These are phyloP conservation scores for Rutstroemia sp. DNA, from an alignment of 2,329 filamentous ascomycete genomes.

Conservation along the genomic window DNA sequence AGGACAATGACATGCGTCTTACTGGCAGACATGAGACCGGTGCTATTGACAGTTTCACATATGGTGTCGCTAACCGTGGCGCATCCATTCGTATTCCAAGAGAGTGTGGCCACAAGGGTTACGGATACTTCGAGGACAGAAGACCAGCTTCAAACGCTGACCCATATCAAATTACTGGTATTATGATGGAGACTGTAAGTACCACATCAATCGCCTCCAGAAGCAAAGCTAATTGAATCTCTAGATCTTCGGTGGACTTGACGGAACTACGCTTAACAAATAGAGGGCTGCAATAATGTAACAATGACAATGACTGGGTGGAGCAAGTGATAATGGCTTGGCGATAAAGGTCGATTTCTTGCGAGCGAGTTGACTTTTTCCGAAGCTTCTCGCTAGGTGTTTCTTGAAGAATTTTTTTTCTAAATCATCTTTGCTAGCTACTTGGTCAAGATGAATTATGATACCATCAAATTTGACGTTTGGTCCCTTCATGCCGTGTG, in stretches of 20 bases:
- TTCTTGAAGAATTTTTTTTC: neutral
- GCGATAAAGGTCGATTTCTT: conserved; percentile 5
- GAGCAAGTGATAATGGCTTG: conserved; percentile 7
- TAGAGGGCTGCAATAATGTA: conserved; percentile 1
- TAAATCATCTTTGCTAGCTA: no score
- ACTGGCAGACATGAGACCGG: conserved; percentile 94
- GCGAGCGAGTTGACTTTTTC: neutral
- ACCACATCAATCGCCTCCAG: neutral
- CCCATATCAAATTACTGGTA: conserved; percentile 61
- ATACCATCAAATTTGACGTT: neutral
- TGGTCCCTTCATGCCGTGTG: neutral
- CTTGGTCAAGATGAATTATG: neutral
- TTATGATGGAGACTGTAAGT: conserved; percentile 32
- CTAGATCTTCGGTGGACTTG: conserved; percentile 27
- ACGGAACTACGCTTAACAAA: conserved; percentile 15
- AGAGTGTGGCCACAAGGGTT: conserved; percentile 76
- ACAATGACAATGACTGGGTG: neutral
- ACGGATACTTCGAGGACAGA: conserved; percentile 89
- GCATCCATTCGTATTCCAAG: conserved; percentile 89
- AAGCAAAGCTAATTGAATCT: conserved; percentile 12
- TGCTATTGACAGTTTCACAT: conserved; percentile 86
- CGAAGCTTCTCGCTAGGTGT: neutral
- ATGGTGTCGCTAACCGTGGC: conserved; percentile 92
- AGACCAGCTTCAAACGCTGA: conserved; percentile 80
- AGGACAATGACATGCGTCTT: conserved; percentile 91